Base-by-base conservation (phyloP, 768 basidiomycete species). In the Pleurotus ostreatus region DNA sequence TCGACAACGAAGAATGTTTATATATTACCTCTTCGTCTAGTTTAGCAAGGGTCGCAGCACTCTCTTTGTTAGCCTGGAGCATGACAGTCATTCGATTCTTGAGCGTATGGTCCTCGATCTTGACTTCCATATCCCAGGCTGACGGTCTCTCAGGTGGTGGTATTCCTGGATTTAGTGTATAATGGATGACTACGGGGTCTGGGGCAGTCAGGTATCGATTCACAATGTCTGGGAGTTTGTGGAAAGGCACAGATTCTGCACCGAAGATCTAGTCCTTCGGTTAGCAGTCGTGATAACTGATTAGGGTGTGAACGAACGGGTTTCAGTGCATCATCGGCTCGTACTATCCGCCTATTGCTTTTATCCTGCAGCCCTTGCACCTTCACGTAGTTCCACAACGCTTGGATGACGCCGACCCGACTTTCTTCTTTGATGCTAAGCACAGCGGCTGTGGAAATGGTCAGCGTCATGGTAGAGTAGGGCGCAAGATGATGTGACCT, bases 381-480 rank as follows among this genome's bases (percentile, higher is more conserved):
- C 67, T 94, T 96, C 72, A 97, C 89, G 62, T 95, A 94, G 64
- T 89, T 91, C 95, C 95, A 98, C 9, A 97, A 67, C 0, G 89
- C 82, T 55, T 92, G 86, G 15, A 96, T 79, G 15, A 92, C 82
- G 5, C 88, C 91, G 20, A 87, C 74, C 25, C 92, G 81, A 37
- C 89, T 92, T 25, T 92, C 93, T 66, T 97, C 90, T 62, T 89
- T 88, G 66, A 94, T 79, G 16, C 85, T 87, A 39, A 98, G 76
- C 11, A 94, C 68, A 45, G 75, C 77, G 7, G 30, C 30, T 34
- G 30, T 34, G 30, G 30, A 34, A 34, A 8, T 11, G 30, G 9
- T 34, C 0, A 34, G 30, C 30, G 30, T 3, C 30, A 34, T 4
- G 8, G 30, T 11, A 34, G 30, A 34, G 9, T 34, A 9, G 30